Conservation (phyloP, 177 flowering plant species). For the Vitis hybrid region DNA sequence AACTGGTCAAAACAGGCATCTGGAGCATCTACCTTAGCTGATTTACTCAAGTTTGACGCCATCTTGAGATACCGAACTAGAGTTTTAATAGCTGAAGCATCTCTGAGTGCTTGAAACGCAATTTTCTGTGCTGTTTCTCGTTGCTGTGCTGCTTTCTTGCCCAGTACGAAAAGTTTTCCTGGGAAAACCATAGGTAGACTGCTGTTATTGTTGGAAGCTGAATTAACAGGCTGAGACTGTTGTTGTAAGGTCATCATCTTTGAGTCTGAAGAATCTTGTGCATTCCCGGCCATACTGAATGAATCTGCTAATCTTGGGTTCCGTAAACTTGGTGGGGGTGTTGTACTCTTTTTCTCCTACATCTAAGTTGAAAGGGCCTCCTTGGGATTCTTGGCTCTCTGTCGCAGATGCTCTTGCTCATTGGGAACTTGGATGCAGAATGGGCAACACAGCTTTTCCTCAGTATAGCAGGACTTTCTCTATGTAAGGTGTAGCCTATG, state of each 20-base stretch:
- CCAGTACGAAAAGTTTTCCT: conserved; percentile 66
- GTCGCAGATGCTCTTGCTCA: too few relatives aligned
- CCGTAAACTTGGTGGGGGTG: too few relatives aligned
- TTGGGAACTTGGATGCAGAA: too few relatives aligned
- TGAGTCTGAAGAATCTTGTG: conserved; percentile 22
- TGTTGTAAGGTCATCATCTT: conserved; percentile 16
- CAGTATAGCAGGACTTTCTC: too few relatives aligned
- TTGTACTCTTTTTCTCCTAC: too few relatives aligned
- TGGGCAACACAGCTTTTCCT: too few relatives aligned
- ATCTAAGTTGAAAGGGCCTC: too few relatives aligned
- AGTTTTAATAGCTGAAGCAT: conserved; percentile 78
- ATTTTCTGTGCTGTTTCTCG: conserved; percentile 78
- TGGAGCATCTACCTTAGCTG: too few relatives aligned
- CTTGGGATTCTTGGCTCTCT: too few relatives aligned
- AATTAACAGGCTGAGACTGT: conserved; percentile 37
- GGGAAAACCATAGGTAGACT: conserved; percentile 54
- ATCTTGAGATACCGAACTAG: conserved; percentile 75
- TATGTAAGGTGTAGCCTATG: too few relatives aligned
- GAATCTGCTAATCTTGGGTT: conserved; percentile 37
- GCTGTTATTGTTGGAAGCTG: conserved; percentile 24
- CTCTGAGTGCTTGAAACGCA: conserved; percentile 87
- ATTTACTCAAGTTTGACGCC: conserved; percentile 59
- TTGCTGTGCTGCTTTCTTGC: conserved; percentile 89
- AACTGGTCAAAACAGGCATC: too few relatives aligned
- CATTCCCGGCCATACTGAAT: conserved; percentile 33